Evolutionary conservation across 257 asterid genomes (phyloP).

Genomic region (Salvia miltiorrhiza): DNA sequence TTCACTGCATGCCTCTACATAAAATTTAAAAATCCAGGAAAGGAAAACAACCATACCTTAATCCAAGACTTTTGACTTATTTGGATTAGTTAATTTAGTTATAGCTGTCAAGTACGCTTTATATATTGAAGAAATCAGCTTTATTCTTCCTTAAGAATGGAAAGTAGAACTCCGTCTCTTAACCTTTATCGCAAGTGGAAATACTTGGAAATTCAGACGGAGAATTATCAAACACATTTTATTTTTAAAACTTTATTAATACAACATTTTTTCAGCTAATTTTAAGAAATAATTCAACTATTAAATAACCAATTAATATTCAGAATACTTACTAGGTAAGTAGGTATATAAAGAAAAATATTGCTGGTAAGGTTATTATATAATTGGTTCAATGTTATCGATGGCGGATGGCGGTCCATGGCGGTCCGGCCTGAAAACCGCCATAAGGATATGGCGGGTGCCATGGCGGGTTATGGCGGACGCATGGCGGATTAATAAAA

Average conservation of each 20-base stretch:
- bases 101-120: constrained; percentile 21
- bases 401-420: too few species aligned
- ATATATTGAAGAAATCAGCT: constrained; percentile 8
- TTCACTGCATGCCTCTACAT: neutral
- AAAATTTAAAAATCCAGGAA: neutral
- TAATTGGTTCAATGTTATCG: too few species aligned
- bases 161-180: constrained; percentile 25
- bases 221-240: neutral
- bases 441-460: too few species aligned
- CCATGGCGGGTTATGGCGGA: too few species aligned
- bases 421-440: too few species aligned
- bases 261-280: too few species aligned
- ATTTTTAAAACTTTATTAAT: too few species aligned
- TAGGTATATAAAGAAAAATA: constrained; percentile 18
- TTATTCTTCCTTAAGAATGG: constrained; percentile 32
- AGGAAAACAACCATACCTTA: neutral
- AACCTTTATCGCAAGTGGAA: constrained; percentile 14
- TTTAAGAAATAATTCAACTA: too few species aligned
- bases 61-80: constrained; percentile 10
- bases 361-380: neutral
- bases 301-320: too few species aligned
- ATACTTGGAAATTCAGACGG: constrained; percentile 15
- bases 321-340: too few species aligned
- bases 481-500: too few species aligned
- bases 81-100: constrained; percentile 4